phyloP scores from a whole-genome alignment of 2,329 filamentous ascomycete genomes.

The Penicillium corylophilum region DNA sequence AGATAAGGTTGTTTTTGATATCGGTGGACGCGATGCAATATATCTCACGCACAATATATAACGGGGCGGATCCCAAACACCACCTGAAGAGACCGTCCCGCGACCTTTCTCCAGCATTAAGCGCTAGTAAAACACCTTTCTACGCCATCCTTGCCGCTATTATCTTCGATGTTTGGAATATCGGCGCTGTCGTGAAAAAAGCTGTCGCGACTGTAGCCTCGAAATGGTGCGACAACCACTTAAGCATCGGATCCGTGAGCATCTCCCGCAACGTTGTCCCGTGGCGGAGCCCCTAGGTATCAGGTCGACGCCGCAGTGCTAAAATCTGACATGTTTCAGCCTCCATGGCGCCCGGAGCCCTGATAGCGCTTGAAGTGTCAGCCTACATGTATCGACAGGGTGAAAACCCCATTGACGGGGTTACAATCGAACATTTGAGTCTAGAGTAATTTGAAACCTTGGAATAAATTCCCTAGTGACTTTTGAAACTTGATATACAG shows the following conservation, averaged over 20 bases:
- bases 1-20: background rate
- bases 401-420: background rate
- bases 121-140: too few relatives aligned
- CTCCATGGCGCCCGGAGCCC: background rate
- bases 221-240: background rate
- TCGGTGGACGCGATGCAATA: background rate
- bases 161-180: background rate
- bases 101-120: too few relatives aligned
- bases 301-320: background rate
- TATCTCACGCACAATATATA: background rate
- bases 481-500: constrained; percentile 25
- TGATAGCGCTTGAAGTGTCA: background rate
- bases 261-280: too few relatives aligned
- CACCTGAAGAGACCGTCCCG: too few relatives aligned
- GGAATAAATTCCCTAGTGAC: background rate
- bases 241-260: too few relatives aligned
- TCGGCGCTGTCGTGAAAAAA: background rate
- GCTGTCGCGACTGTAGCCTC: background rate
- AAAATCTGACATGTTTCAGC: background rate
- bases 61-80: background rate
- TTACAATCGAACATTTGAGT: background rate
- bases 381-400: background rate
- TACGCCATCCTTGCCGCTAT: background rate
- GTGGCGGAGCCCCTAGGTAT: background rate
- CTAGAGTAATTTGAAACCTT: background rate